Evolutionary conservation across 2,329 filamentous ascomycete genomes (phyloP), one percentile per base, ranked within the genome.

Genomic region (Colletotrichum lini): DNA sequence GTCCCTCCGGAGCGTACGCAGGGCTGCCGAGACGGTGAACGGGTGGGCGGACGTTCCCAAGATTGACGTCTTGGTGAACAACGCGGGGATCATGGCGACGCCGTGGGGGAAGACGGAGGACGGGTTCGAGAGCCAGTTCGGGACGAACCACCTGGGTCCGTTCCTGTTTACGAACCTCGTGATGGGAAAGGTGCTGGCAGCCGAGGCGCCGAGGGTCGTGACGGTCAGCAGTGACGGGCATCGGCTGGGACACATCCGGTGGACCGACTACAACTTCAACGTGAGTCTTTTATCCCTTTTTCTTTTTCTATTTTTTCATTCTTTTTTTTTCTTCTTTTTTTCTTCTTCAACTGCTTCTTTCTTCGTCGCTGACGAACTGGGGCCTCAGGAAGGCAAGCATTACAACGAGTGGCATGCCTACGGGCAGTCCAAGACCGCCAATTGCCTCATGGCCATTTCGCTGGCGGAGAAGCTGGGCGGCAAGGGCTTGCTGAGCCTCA

Each of bases 221-320:
- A 85, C 81, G 70, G 76, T 88, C 9, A 80, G 80, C 35, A 86
- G 84, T 73, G 77, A 82, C 42, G 85, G 84, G 2, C 80, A 87
- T 72, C 78, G 81, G 7, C 58, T 86, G 15, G 76, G 78, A 2
- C 82, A 82, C 1, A 76, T 87, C 18, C 78, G 83, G 3, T 86
- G 82, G 70, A 78, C 79, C 54, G 84, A 87, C 74, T 82, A 78
- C 49, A 83, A 85, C 44, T 86, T 86, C 70, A 77, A 81, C 26
- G 83, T 81, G 72, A 61, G 40, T 59, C 15, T 12, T 18, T 9
- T 7, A 9, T 4, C 16, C n/a, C 10, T 35, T 10, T 23, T 12
- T 23, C 42, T 10, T 35, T 0, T 15, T 21, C n/a, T n/a, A n/a
- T n/a, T n/a, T n/a, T n/a, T n/a, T n/a, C n/a, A n/a, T n/a, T n/a